A percentile compares a stretch with the other conserved stretches of the same genome.
phyloP scores from a whole-genome alignment of 345 rosid species.

The Chamaenerion angustifolium region DNA sequence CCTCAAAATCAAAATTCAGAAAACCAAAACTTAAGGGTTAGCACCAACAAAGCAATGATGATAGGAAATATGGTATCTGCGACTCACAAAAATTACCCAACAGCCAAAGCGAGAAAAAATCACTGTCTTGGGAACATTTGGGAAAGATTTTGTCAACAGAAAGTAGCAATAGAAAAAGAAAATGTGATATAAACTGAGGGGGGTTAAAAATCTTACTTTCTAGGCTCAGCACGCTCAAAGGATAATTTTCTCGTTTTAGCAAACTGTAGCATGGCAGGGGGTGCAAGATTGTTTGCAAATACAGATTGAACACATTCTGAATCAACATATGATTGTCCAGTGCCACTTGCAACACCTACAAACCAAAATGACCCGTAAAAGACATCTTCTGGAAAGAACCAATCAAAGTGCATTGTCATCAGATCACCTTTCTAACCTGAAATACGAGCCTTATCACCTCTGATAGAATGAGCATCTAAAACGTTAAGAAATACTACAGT shows the following conservation, averaged over 20 bases:
- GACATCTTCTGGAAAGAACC: conserved; percentile 9
- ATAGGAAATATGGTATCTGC: too few species aligned
- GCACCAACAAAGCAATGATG: too few species aligned
- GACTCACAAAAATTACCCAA: too few species aligned
- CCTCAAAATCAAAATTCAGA: too few species aligned
- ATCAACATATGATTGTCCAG: conserved; percentile 44
- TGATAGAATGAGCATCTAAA: conserved; percentile 25
- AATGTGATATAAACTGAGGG: too few species aligned
- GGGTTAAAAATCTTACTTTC: conserved; percentile 45
- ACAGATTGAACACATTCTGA: conserved; percentile 52
- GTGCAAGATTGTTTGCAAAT: conserved; percentile 47
- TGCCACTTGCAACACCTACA: conserved; percentile 35
- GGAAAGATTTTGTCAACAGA: too few species aligned
- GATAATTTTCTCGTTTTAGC: conserved; percentile 92
- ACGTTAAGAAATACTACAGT: neutral
- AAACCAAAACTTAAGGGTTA: too few species aligned
- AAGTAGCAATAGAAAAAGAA: too few species aligned
- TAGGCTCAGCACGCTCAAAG: conserved; percentile 65
- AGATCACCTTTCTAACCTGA: conserved; percentile 24
- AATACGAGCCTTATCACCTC: conserved; percentile 21
- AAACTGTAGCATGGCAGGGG: conserved; percentile 67
- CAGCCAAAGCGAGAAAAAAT: too few species aligned
- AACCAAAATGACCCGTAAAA: conserved; percentile 26
- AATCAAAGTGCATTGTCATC: neutral
- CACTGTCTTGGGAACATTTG: too few species aligned